Percentiles rank a stretch among this genome's conserved stretches.
phyloP scores from a whole-genome alignment of 495 filamentous ascomycete genomes.

The Parachaetomium inaequale region DNA sequence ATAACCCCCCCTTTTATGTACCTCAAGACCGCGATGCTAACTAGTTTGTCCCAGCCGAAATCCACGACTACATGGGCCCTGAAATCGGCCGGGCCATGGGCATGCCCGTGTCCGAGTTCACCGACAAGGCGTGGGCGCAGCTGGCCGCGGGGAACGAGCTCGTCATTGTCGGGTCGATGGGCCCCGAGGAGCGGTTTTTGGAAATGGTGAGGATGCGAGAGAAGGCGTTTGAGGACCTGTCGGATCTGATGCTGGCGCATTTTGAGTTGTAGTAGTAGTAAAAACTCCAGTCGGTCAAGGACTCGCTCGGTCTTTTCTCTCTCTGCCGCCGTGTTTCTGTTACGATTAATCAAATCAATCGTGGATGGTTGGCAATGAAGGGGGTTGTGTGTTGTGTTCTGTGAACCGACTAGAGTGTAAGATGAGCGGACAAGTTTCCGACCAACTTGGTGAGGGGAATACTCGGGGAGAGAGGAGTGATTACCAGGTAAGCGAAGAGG shows the following conservation, averaged over 20 bases:
- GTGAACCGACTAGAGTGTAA: too few species aligned
- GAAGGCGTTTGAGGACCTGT: background rate
- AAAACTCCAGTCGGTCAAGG: too few species aligned
- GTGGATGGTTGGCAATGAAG: too few species aligned
- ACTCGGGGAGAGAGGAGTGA: too few species aligned
- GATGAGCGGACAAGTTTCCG: too few species aligned
- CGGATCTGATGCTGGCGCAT: background rate
- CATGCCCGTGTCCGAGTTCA: background rate
- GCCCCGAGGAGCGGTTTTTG: background rate
- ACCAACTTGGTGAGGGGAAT: too few species aligned
- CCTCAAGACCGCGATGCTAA: background rate
- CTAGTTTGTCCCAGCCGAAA: background rate
- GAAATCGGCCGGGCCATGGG: background rate
- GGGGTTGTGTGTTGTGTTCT: too few species aligned
- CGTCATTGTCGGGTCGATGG: background rate
- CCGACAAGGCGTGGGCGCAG: slow-evolving; percentile 1
- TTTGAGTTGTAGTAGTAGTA: background rate
- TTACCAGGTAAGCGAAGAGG: too few species aligned
- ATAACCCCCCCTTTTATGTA: background rate
- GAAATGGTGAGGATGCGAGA: background rate
- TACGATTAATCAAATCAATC: too few species aligned
- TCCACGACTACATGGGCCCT: slow-evolving; percentile 7
- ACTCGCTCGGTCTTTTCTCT: too few species aligned
- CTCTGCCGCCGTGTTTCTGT: too few species aligned
- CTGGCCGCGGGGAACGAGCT: background rate